Evolutionary conservation across 257 asterid species (phyloP), one percentile per base, ranked within the genome.

Genomic region (Lavandula angustifolia): DNA sequence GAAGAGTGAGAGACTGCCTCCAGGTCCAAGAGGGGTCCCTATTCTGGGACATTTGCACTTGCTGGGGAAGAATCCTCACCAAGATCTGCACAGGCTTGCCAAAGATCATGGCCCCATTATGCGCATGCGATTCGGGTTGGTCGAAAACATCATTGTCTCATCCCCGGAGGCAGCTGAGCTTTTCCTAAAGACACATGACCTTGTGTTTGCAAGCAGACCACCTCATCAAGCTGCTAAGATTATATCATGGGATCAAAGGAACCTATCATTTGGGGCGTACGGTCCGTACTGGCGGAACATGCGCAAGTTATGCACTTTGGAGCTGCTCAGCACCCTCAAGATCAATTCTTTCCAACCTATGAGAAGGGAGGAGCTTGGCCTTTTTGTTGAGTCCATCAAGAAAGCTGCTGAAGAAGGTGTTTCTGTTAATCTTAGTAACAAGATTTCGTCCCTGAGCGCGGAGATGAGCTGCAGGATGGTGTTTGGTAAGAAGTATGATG

Each of bases 251-350:
- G 83, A 73, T 8, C 81, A 78, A 31, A 72, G 78, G 14, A 76
- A 61, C 73, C 49, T 77, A 1, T 13, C 73, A 0, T 82, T 78
- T 7, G 79, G 70, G 0, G 6, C 44, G 3, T 85, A 82, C 16
- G 88, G 88, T 0, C 66, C 80, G 0, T 78, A 78, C 52, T 85
- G 86, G 92, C 86, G 88, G n/a, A 76, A 78, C 69, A 82, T 85
- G 79, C 79, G 82, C 4, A 85, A 85, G 50, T 54, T 85, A 0
- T 84, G 81, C 73, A 77, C 80, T n/a, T 47, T 79, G 33, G 82
- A 78, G 65, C 66, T 84, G 62, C 73, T 84, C 6, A 82, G 81
- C 55, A 57, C 6, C 52, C 72, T 12, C 3, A 85, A 78, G 57
- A 81, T 79, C 64, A 61, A 14, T 43, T 82, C 88, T 0, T 81